A percentile compares a stretch with the other conserved stretches of the same genome.
These are phyloP conservation scores for Ophiosphaerella korrae DNA, from an alignment of 2,329 filamentous ascomycete genomes.

Conservation along the genomic window DNA sequence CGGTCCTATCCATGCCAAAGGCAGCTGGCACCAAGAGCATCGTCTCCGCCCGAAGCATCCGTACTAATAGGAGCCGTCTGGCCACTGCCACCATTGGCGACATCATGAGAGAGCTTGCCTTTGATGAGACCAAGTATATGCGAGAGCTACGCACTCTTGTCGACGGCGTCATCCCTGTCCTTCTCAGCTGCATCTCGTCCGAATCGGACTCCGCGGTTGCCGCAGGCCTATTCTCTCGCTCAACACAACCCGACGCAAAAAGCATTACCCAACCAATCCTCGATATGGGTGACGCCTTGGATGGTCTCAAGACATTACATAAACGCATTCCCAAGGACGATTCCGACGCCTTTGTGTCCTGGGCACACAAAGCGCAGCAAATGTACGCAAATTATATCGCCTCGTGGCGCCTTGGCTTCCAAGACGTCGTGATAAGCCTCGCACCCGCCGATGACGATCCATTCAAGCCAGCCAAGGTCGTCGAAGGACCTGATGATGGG, in stretches of 20 bases:
- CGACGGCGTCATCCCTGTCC: slow-evolving; percentile 91
- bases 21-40: slow-evolving; percentile 70
- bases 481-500: slow-evolving; percentile 52
- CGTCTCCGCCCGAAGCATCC: slow-evolving; percentile 77
- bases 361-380: slow-evolving; percentile 78
- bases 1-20: slow-evolving; percentile 77
- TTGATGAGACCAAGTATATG: slow-evolving; percentile 86
- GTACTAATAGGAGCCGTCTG: slow-evolving; percentile 70
- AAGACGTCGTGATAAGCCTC: slow-evolving; percentile 91
- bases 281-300: slow-evolving; percentile 88
- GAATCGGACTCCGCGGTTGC: slow-evolving; percentile 68
- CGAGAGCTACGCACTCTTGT: slow-evolving; percentile 91
- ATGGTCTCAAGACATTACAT: slow-evolving; percentile 81
- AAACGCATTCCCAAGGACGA: slow-evolving; percentile 78
- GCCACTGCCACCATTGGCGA: slow-evolving; percentile 73
- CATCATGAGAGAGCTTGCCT: slow-evolving; percentile 76
- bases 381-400: slow-evolving; percentile 85
- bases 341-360: slow-evolving; percentile 72
- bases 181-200: slow-evolving; percentile 82
- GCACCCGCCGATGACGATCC: slow-evolving; percentile 71
- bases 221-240: slow-evolving; percentile 69
- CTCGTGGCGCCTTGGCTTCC: slow-evolving; percentile 90
- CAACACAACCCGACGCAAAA: slow-evolving; percentile 59
- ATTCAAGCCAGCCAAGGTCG: slow-evolving; percentile 53
- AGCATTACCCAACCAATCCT: slow-evolving; percentile 84